Evolutionary conservation across 169 alveolate genomes (phyloP).

Genomic region (Babesia bigemina): DNA sequence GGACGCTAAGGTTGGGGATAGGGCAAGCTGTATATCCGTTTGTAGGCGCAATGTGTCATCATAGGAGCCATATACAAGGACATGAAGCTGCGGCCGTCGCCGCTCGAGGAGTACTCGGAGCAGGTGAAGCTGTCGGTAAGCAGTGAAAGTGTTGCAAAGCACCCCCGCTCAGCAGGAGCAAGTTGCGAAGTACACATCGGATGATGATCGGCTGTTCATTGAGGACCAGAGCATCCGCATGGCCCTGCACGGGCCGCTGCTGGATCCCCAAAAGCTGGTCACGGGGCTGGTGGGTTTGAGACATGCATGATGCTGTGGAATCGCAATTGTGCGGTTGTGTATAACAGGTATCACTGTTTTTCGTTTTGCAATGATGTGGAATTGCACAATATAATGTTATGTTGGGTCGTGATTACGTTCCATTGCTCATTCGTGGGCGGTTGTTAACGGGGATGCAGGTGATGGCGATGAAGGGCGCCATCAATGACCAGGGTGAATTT

Average conservation of each 20-base stretch:
- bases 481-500: conserved; percentile 51
- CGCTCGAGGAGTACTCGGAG: conserved; percentile 63
- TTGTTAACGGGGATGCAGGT: conserved; percentile 21
- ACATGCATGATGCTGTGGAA: no score
- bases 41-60: conserved; percentile 54
- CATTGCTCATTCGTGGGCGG: neutral
- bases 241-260: conserved; percentile 34
- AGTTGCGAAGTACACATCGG: conserved; percentile 47
- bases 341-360: no score
- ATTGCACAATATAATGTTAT: neutral
- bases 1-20: conserved; percentile 52
- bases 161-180: conserved; percentile 16
- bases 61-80: conserved; percentile 65
- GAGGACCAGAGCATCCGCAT: conserved; percentile 64
- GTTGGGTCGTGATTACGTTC: neutral
- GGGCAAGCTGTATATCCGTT: neutral
- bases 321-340: neutral
- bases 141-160: neutral
- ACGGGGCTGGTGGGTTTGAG: conserved; percentile 59
- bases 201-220: conserved; percentile 48
- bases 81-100: conserved; percentile 68
- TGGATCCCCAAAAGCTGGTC: conserved; percentile 58
- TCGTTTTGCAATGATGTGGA: no score
- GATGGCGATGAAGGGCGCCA: conserved; percentile 51
- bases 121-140: conserved; percentile 36